Evolutionary conservation across 2,329 filamentous ascomycete genomes (phyloP), one percentile per base, ranked within the genome.

Genomic region (Curvularia hawaiiensis): DNA sequence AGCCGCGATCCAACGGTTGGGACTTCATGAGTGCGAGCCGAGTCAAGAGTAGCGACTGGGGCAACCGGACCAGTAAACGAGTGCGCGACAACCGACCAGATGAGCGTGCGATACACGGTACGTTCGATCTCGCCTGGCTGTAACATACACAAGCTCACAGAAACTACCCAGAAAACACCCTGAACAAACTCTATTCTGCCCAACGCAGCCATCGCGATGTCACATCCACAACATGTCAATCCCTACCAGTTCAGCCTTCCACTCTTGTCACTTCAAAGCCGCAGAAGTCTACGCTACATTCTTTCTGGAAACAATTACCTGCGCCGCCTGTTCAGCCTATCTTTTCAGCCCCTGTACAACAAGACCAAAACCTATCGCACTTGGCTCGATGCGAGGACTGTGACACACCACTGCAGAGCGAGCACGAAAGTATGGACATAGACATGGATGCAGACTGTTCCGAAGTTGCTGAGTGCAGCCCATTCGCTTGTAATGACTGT

Each of bases 11-110:
- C 18, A 62, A 55, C 22, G 62, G 56, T 10, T 73, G 70, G 70
- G 64, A 72, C 31, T 73, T 73, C 38, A 56, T 58, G 7, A 65
- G 64, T 22, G 63, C 64, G 8, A 63, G 63, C n/a, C 64, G 72
- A 24, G 60, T 69, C 33, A 71, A 73, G 50, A 52, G 52, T 38
- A 69, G 69, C 18, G 66, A 86, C 63, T 78, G 86, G 44, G 79
- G 83, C 63, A 81, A 80, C 59, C 81, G 85, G 18, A 88, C 85
- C 54, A 78, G 82, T 58, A 88, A 88, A 72, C 76, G 85, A 33
- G 80, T 83, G 62, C 79, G 85, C 57, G 81, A 87, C 69, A 82
- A 83, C 65, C 78, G 85, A 44, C 85, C 85, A 0, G 80, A 85
- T 52, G 84, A 86, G 53, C 75, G 80, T 52, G 72, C 78, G 16